Evolutionary conservation across 148 eudicot species (phyloP).

Genomic region (Rhododendron williamsianum): DNA sequence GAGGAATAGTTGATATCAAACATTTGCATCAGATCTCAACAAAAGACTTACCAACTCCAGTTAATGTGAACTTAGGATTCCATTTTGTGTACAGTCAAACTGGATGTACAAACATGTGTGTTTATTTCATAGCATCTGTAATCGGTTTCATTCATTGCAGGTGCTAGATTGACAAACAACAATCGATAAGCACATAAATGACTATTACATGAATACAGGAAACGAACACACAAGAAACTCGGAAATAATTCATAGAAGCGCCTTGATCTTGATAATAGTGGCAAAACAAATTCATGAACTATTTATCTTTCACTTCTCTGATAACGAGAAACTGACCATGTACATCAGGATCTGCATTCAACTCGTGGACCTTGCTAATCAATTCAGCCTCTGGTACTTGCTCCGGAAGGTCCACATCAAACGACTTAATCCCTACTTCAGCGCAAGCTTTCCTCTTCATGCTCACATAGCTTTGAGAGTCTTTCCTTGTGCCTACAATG

Average conservation of each 20-base stretch:
- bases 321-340: slow-evolving; percentile 53
- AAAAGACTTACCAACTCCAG: not conserved
- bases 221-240: not conserved
- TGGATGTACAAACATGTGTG: not conserved
- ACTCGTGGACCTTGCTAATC: slow-evolving; percentile 74
- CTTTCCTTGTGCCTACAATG: slow-evolving; percentile 83
- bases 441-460: slow-evolving; percentile 98
- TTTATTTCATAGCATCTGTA: not conserved
- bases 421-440: slow-evolving; percentile 87
- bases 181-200: not conserved
- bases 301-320: not conserved
- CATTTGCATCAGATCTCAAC: not conserved
- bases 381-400: slow-evolving; percentile 68
- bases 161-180: not conserved
- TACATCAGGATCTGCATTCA: slow-evolving; percentile 80
- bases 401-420: slow-evolving; percentile 69
- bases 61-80: not conserved
- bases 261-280: not conserved
- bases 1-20: not conserved
- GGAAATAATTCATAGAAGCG: not conserved
- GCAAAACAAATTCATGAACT: not conserved
- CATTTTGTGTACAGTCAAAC: not conserved
- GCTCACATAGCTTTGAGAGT: slow-evolving; percentile 86
- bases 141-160: not conserved
- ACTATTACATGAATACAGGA: not conserved